Percentiles rank a stretch among this genome's conserved stretches.
These are phyloP conservation scores for Euryodendron excelsum DNA, from an alignment of 148 eudicot genomes.

Conservation along the genomic window DNA sequence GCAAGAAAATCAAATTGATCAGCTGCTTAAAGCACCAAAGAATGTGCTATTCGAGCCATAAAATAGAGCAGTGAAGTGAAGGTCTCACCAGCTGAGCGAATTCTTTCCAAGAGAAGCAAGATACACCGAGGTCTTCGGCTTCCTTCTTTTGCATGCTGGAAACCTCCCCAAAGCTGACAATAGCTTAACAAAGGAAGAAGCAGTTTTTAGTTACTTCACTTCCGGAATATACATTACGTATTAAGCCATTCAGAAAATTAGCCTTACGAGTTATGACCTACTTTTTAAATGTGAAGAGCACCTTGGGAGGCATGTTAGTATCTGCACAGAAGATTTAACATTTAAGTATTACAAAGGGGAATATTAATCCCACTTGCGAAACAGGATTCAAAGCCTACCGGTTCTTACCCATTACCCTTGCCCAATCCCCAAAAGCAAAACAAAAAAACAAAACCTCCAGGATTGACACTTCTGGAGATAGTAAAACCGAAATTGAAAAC, in stretches of 20 bases:
- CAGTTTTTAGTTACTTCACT: conserved; percentile 12
- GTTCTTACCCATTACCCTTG: no score
- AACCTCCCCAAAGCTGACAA: conserved; percentile 77
- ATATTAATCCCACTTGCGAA: not conserved
- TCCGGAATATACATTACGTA: not conserved
- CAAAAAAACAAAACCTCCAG: no score
- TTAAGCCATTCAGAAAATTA: not conserved
- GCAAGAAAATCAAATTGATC: not conserved
- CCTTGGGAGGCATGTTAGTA: conserved; percentile 64
- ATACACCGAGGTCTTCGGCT: conserved; percentile 60
- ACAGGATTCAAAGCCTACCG: not conserved
- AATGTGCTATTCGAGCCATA: not conserved
- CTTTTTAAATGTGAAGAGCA: conserved; percentile 67
- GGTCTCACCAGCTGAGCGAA: conserved; percentile 55
- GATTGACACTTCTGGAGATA: no score
- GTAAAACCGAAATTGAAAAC: no score
- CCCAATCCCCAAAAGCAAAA: no score
- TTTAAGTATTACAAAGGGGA: no score
- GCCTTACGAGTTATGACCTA: conserved; percentile 33
- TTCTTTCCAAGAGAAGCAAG: conserved; percentile 90
- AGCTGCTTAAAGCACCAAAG: not conserved
- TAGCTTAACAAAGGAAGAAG: conserved; percentile 43
- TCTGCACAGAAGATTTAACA: conserved; percentile 43
- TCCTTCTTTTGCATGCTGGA: conserved; percentile 60
- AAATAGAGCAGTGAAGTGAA: not conserved